Base-by-base conservation (phyloP, 2,329 filamentous ascomycete species). In the Aureobasidium zeae region DNA sequence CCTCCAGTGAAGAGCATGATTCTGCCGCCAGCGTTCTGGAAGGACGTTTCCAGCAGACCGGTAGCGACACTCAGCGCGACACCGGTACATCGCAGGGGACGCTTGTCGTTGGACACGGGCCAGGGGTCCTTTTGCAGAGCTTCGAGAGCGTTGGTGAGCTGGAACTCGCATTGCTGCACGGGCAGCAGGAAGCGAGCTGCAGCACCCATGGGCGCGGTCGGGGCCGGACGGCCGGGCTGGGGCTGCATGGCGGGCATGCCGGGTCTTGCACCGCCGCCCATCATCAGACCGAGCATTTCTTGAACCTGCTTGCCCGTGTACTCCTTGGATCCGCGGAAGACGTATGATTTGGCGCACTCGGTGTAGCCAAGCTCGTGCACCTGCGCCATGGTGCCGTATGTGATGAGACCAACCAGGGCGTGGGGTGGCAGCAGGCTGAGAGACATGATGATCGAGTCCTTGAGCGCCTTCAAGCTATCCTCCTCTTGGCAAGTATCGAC, bases 261-360 rank as follows among this genome's bases (percentile, higher is more conserved):
- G 17, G 87, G 86, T 52, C 91, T 79, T 51, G 86, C 63, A 15
- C 82, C 76, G 25, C 38, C 39, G 16, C 39, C 39, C 35, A 81
- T 72, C 5, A 52, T 48, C 44, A 95, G 73, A 20, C 88, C 91
- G 38, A 98, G 80, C 91, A 98, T 98, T 60, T 98, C 91, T 64
- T 96, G 89, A n/a, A 98, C 87, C 62, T 96, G 88, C 69, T 96
- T 96, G 43, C 88, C 85, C n/a, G 81, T 76, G 64, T 98, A 98
- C 58, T 98, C 91, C 71, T 96, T 98, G 72, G 81, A 95, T 28
- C 91, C 91, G 45, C 89, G 79, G 74, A 98, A 98, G 30, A 98
- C 91, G 58, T 95, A 98, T 5, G 89, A 95, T 67, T 96, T 98
- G 52, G 91, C 86, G 65, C 91, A 98, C 66, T 96, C 91, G 44